Evolutionary conservation across 331 rosid genomes (phyloP).

Genomic region (Dryas integrifolia): DNA sequence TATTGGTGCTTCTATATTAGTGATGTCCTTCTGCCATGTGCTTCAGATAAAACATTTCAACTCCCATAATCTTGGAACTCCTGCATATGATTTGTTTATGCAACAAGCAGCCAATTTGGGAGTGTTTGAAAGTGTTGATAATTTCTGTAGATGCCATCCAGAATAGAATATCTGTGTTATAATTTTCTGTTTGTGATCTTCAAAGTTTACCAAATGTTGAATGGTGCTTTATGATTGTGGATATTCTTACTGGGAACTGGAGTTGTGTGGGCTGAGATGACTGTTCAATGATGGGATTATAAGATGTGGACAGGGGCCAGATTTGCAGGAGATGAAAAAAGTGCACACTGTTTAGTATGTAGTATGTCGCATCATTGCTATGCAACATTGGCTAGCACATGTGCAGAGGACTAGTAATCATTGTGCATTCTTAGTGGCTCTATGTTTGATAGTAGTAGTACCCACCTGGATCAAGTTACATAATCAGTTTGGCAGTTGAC

Average conservation of each 20-base stretch:
- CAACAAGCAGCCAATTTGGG: constrained; percentile 51
- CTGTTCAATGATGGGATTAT: constrained; percentile 20
- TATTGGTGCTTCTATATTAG: constrained; percentile 45
- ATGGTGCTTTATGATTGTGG: constrained; percentile 32
- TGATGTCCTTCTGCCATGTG: constrained; percentile 49
- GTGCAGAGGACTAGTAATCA: constrained; percentile 9
- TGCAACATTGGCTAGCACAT: constrained; percentile 16
- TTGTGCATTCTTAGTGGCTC: constrained; percentile 22
- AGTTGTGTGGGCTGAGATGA: constrained; percentile 30
- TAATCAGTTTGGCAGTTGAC: constrained; percentile 27
- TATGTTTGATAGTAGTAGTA: constrained; percentile 18
- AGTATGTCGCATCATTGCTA: background rate
- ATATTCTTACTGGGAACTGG: constrained; percentile 35
- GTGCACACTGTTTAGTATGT: constrained; percentile 11
- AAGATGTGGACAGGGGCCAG: constrained; percentile 11
- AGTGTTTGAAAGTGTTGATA: constrained; percentile 41
- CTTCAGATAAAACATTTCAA: constrained; percentile 35
- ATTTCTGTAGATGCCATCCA: constrained; percentile 41
- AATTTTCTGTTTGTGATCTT: constrained; percentile 32
- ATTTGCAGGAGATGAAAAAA: constrained; percentile 14
- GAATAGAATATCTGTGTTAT: constrained; percentile 50
- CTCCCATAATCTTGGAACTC: constrained; percentile 28
- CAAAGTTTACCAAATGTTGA: constrained; percentile 35
- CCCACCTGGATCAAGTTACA: background rate
- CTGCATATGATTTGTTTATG: constrained; percentile 38